Percentiles rank a stretch among this genome's conserved stretches.
Conservation (phyloP, 495 filamentous ascomycete species). For the Aspergillus taichungensis region DNA sequence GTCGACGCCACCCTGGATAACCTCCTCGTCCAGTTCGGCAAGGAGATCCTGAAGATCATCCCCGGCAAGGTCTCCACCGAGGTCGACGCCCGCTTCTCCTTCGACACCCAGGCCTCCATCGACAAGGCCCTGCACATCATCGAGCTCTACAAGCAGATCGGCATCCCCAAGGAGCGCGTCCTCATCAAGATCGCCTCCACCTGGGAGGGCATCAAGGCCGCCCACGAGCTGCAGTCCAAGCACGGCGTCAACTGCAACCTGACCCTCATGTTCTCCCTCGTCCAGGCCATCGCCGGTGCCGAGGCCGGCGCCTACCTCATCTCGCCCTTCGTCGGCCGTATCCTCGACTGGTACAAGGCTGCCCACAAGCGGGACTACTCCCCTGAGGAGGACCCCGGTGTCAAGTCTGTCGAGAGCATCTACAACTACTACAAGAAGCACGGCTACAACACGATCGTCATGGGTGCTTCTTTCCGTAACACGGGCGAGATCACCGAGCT, state of each 20-base stretch:
- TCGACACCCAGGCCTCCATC: conserved; percentile 85
- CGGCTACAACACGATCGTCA: conserved; percentile 97
- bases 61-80: conserved; percentile 98
- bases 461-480: conserved; percentile 98
- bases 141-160: conserved; percentile 88
- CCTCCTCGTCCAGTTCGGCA: conserved; percentile 95
- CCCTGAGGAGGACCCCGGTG: conserved; percentile 87
- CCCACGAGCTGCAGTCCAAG: conserved; percentile 85
- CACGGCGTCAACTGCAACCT: conserved; percentile 96
- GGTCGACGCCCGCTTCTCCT: conserved; percentile 94
- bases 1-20: conserved; percentile 79
- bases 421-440: conserved; percentile 99
- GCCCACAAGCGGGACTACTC: conserved; percentile 86
- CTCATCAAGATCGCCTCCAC: conserved; percentile 52
- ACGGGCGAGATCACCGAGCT: conserved; percentile 94
- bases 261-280: conserved; percentile 95
- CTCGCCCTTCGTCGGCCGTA: conserved; percentile 98
- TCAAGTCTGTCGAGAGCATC: conserved; percentile 89
- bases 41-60: conserved; percentile 92
- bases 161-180: conserved; percentile 87
- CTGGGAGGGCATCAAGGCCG: conserved; percentile 96
- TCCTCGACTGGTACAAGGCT: conserved; percentile 99
- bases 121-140: conserved; percentile 97
- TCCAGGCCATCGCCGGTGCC: conserved; percentile 92
- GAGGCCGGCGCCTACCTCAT: conserved; percentile 98